A percentile compares a stretch with the other conserved stretches of the same genome.
These are phyloP conservation scores for Basipetospora chlamydospora DNA, from an alignment of 2,329 filamentous ascomycete species.

Conservation along the genomic window DNA sequence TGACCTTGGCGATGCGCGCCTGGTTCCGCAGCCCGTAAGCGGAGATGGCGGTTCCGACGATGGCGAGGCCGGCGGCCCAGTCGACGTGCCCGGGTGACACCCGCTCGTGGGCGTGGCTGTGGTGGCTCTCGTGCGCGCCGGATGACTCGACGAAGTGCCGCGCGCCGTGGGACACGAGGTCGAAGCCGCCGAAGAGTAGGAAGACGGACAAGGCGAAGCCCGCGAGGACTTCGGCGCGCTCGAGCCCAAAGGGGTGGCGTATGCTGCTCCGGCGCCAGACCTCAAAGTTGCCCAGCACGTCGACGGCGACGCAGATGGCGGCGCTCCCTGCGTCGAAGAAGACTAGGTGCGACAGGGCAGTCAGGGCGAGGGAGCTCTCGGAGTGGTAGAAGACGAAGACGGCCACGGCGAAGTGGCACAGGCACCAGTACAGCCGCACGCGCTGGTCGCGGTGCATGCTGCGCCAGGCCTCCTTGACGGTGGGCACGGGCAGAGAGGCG, in stretches of 20 bases:
- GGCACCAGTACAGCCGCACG: conserved; percentile 71
- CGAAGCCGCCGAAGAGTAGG: conserved; percentile 92
- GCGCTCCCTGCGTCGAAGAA: conserved; percentile 93
- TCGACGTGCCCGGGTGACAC: conserved; percentile 68
- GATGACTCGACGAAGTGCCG: conserved; percentile 75
- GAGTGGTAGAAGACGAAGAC: conserved; percentile 76
- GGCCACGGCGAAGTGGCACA: conserved; percentile 74
- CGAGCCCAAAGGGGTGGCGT: conserved; percentile 83
- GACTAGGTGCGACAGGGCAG: conserved; percentile 80
- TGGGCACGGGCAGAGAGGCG: conserved; percentile 83
- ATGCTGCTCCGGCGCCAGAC: conserved; percentile 91
- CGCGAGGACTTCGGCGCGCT: conserved; percentile 83
- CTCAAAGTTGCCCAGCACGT: conserved; percentile 91
- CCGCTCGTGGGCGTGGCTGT: conserved; percentile 36
- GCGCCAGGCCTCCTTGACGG: conserved; percentile 69
- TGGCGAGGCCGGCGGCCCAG: conserved; percentile 65
- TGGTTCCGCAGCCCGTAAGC: conserved; percentile 83
- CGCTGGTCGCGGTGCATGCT: conserved; percentile 86
- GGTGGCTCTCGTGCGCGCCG: conserved; percentile 13
- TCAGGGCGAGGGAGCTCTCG: conserved; percentile 76
- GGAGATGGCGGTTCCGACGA: conserved; percentile 69
- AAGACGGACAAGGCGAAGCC: conserved; percentile 95
- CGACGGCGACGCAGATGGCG: conserved; percentile 78
- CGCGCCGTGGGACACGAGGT: conserved; percentile 83
- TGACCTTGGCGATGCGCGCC: conserved; percentile 78